A percentile compares a stretch with the other conserved stretches of the same genome.
phyloP scores from a whole-genome alignment of 495 filamentous ascomycete species.

The Aspergillus hancockii region DNA sequence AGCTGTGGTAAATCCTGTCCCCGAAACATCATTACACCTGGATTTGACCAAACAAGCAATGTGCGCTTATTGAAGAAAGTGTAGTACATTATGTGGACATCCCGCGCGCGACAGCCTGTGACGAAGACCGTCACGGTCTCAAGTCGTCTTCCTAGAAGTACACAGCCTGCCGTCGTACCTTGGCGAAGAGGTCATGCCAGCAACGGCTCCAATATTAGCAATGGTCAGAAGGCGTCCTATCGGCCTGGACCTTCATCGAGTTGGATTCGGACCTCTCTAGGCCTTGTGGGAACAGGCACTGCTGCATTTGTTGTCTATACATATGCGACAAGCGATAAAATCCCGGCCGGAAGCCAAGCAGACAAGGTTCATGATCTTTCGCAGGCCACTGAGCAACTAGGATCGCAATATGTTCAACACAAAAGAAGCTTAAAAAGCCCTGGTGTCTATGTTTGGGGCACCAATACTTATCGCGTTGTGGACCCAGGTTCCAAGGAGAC shows the following conservation, averaged over 20 bases:
- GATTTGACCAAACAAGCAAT: not conserved
- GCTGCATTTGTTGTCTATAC: slow-evolving; percentile 40
- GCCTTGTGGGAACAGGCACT: slow-evolving; percentile 37
- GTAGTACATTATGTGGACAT: slow-evolving; percentile 33
- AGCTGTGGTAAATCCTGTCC: not conserved
- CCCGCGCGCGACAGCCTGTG: slow-evolving; percentile 30
- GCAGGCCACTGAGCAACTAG: slow-evolving; percentile 57
- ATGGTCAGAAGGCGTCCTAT: slow-evolving; percentile 19
- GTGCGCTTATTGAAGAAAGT: not conserved
- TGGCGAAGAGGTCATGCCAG: slow-evolving; percentile 36
- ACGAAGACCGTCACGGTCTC: slow-evolving; percentile 22
- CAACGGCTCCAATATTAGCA: slow-evolving; percentile 1
- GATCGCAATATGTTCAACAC: slow-evolving; percentile 78
- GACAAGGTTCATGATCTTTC: slow-evolving; percentile 26
- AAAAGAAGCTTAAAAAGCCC: slow-evolving; percentile 87
- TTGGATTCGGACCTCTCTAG: slow-evolving; percentile 40
- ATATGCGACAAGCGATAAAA: slow-evolving; percentile 27
- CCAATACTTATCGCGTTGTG: slow-evolving; percentile 79
- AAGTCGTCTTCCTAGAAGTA: slow-evolving; percentile 20
- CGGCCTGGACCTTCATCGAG: slow-evolving; percentile 20
- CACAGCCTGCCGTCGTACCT: slow-evolving; percentile 25
- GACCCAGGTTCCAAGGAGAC: slow-evolving; percentile 79
- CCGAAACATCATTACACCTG: not conserved
- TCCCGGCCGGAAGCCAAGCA: slow-evolving; percentile 21
- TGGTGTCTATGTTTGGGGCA: slow-evolving; percentile 91